phyloP scores from a whole-genome alignment of 2,329 filamentous ascomycete species.

The Botryotinia narcissicola region DNA sequence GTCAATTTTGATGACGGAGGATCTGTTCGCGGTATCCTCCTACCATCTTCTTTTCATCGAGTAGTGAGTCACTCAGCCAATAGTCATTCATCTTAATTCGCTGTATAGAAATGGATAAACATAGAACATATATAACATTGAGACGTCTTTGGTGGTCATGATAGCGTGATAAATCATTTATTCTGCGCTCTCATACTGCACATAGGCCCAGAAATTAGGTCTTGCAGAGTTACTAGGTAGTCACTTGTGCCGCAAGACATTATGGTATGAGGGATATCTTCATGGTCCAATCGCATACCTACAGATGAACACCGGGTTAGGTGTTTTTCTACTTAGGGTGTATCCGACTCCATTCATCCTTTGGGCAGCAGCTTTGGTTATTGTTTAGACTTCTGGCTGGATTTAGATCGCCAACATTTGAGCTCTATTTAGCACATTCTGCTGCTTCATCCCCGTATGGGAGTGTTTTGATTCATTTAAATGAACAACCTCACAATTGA shows the following conservation, averaged over 20 bases:
- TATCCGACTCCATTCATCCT: not conserved
- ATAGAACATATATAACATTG: no score
- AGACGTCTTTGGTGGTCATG: no score
- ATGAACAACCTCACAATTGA: constrained; percentile 15
- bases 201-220: not conserved
- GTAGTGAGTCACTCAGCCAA: not conserved
- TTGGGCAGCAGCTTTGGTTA: no score
- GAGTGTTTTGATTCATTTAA: not conserved
- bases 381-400: no score
- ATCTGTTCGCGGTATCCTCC: not conserved
- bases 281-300: not conserved
- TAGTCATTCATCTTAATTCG: not conserved
- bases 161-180: not conserved
- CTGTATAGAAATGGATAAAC: not conserved
- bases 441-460: not conserved
- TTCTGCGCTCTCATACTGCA: not conserved
- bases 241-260: not conserved
- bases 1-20: not conserved
- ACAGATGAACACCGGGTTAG: not conserved
- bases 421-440: no score
- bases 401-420: not conserved
- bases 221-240: not conserved
- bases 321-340: not conserved
- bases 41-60: not conserved
- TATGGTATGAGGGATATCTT: not conserved